A percentile compares a stretch with the other conserved stretches of the same genome.
These are phyloP conservation scores for Microdochium nivale DNA, from an alignment of 2,329 filamentous ascomycete species.

Conservation along the genomic window DNA sequence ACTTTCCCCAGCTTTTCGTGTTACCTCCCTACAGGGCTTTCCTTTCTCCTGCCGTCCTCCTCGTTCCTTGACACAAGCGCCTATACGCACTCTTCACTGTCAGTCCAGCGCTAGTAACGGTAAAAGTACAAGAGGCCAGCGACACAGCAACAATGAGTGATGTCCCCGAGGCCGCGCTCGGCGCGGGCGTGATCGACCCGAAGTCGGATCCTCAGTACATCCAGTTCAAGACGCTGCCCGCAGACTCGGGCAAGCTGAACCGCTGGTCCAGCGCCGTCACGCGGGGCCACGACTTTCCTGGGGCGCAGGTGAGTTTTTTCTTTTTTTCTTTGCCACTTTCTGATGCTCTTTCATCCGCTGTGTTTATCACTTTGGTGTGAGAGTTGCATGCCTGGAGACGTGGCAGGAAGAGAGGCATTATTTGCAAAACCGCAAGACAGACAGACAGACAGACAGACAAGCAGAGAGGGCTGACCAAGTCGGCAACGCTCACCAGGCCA, in stretches of 20 bases:
- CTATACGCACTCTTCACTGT: too few species aligned
- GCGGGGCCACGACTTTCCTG: slow-evolving; percentile 80
- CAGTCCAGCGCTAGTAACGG: too few species aligned
- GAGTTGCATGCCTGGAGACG: too few species aligned
- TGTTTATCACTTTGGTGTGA: too few species aligned
- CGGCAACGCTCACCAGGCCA: slow-evolving; percentile 51
- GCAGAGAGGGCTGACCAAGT: background rate
- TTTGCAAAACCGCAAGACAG: too few species aligned
- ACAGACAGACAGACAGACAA: too few species aligned
- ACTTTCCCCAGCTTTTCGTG: too few species aligned
- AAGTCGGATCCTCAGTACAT: slow-evolving; percentile 44
- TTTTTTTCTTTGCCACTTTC: background rate
- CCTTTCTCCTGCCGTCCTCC: too few species aligned
- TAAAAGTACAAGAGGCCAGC: background rate
- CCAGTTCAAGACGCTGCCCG: slow-evolving; percentile 41
- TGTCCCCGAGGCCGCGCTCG: slow-evolving; percentile 8
- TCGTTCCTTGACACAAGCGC: too few species aligned
- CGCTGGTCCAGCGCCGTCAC: slow-evolving; percentile 80
- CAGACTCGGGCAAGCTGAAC: slow-evolving; percentile 55
- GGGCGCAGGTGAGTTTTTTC: slow-evolving; percentile 59
- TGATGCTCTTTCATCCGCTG: too few species aligned
- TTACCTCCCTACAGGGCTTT: too few species aligned
- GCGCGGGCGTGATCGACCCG: slow-evolving; percentile 21
- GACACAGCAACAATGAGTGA: slow-evolving; percentile 10
- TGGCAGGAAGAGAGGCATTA: too few species aligned